Percentiles rank a stretch among this genome's conserved stretches.
These are phyloP conservation scores for Phytophthora boehmeriae DNA, from an alignment of 352 stramenopile genomes.

Conservation along the genomic window DNA sequence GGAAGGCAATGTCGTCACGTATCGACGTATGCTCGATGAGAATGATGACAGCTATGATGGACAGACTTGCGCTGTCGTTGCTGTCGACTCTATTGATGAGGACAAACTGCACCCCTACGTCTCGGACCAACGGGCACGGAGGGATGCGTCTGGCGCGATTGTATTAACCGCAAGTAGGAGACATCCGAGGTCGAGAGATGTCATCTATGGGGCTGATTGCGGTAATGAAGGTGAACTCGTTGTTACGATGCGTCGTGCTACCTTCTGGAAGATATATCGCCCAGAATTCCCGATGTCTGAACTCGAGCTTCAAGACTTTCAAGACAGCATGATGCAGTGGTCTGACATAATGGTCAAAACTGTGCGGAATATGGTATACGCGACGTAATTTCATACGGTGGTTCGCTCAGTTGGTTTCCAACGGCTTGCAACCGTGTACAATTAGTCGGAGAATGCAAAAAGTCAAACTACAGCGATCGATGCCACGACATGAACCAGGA, in stretches of 20 bases:
- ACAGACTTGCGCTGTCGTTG: background rate
- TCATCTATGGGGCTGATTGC: background rate
- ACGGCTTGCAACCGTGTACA: background rate
- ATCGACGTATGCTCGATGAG: constrained; percentile 15
- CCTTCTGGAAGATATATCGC: constrained; percentile 6
- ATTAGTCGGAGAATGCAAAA: background rate
- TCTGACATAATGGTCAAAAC: constrained; percentile 11
- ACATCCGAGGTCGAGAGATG: background rate
- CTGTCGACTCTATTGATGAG: constrained; percentile 17
- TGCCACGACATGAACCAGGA: too few species aligned
- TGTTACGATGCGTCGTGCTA: constrained; percentile 14
- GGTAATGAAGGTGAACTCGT: background rate
- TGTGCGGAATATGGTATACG: background rate
- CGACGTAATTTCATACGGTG: background rate
- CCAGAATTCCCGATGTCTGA: constrained; percentile 5
- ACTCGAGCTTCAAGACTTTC: background rate
- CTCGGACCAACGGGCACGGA: constrained; percentile 9
- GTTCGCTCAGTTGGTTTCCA: background rate
- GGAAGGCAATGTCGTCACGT: constrained; percentile 23
- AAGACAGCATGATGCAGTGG: constrained; percentile 4
- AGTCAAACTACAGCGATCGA: too few species aligned
- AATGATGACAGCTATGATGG: background rate
- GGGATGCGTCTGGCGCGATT: constrained; percentile 16
- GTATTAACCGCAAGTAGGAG: constrained; percentile 6
- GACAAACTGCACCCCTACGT: constrained; percentile 19